Conservation (phyloP, 2,329 filamentous ascomycete species). For the Nemania diffusa region DNA sequence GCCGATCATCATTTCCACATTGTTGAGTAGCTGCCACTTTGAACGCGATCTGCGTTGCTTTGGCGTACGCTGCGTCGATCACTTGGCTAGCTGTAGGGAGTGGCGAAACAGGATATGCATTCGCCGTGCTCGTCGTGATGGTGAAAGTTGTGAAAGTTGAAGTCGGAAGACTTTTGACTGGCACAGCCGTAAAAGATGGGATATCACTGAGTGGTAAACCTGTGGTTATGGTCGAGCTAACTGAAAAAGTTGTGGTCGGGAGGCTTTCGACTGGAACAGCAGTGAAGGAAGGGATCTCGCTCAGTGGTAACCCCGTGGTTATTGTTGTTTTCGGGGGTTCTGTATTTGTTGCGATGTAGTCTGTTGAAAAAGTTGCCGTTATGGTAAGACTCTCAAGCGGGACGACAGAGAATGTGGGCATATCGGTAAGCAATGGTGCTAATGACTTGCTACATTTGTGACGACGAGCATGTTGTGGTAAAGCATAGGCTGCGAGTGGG, state of each 20-base stretch:
- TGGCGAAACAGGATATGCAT: background rate
- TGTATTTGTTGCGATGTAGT: background rate
- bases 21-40: constrained; percentile 27
- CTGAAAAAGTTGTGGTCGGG: constrained; percentile 16
- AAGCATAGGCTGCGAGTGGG: constrained; percentile 24
- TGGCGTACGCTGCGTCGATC: constrained; percentile 6
- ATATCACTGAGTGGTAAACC: constrained; percentile 24
- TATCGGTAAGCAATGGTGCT: constrained; percentile 11
- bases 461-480: constrained; percentile 16
- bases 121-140: constrained; percentile 12
- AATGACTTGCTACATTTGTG: constrained; percentile 20
- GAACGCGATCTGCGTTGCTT: constrained; percentile 26
- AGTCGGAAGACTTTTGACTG: constrained; percentile 16
- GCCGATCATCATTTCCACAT: constrained; percentile 33
- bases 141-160: constrained; percentile 21
- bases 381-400: constrained; percentile 18
- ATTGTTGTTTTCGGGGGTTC: constrained; percentile 3
- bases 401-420: constrained; percentile 9
- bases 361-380: constrained; percentile 12
- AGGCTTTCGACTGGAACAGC: constrained; percentile 22
- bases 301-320: constrained; percentile 22
- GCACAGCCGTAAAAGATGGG: constrained; percentile 9
- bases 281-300: constrained; percentile 23
- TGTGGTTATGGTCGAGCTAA: constrained; percentile 14
- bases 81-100: constrained; percentile 5